phyloP scores from a whole-genome alignment of 2,329 filamentous ascomycete genomes.

The Aureobasidium uvarum region DNA sequence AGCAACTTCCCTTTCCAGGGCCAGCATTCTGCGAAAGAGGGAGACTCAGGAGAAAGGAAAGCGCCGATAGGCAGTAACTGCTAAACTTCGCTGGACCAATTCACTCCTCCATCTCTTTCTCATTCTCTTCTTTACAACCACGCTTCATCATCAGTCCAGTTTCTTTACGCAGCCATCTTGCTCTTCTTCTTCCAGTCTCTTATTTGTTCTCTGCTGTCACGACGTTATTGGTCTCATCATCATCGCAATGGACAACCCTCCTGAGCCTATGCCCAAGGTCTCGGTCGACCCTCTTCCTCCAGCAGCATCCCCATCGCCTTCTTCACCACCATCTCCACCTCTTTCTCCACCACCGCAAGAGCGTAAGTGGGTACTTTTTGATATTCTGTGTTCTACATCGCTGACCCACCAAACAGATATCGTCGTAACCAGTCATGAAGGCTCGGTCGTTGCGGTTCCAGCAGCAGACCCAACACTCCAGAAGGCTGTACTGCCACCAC shows the following conservation, averaged over 20 bases:
- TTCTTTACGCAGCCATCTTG: not conserved
- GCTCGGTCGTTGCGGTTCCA: constrained; percentile 15
- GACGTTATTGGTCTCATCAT: constrained; percentile 9
- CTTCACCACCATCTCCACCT: not conserved
- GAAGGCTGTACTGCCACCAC: constrained; percentile 13
- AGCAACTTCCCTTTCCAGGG: not conserved
- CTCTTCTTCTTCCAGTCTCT: constrained; percentile 6
- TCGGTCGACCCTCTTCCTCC: constrained; percentile 17
- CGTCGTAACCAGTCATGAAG: constrained; percentile 21
- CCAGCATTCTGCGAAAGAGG: not conserved
- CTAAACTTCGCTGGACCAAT: not conserved
- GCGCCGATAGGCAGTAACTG: not conserved
- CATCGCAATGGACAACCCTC: constrained; percentile 23
- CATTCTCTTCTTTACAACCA: constrained; percentile 1
- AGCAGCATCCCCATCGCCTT: not conserved
- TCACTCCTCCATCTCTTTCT: not conserved
- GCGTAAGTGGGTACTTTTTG: not conserved
- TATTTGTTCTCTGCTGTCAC: not conserved
- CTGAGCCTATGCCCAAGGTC: constrained; percentile 26
- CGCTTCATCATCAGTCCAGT: constrained; percentile 2
- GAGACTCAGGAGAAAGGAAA: not conserved
- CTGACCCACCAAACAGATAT: constrained; percentile 1
- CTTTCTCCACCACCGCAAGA: constrained; percentile 8
- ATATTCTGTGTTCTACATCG: not conserved
- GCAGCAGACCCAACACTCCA: constrained; percentile 20